Base-by-base conservation (phyloP, 2,329 filamentous ascomycete species). In the Ceratocystis variospora region DNA sequence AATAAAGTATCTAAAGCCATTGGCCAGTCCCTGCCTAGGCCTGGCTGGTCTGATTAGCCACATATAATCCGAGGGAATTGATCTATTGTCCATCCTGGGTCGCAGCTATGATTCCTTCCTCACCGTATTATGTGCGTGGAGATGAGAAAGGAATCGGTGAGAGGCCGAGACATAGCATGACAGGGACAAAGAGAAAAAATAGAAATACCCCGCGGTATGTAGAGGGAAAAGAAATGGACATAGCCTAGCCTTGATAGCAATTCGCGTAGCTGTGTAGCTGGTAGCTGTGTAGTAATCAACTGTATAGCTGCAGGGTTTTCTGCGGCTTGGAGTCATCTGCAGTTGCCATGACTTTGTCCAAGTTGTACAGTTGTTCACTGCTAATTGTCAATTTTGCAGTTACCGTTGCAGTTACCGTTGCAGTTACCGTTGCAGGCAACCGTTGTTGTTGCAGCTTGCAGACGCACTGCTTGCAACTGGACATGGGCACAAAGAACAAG, bases 111-210 rank as follows among this genome's bases (percentile, higher is more conserved):
- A 8, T 50, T 50, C 48, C 48, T 50, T 50, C 48, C 19, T 57
- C 53, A 57, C 53, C 53, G 53, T 61, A 61, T 41, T 41, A 33
- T 61, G 59, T 61, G 57, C 31, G 31, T 44, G 57, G 37, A 22
- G 31, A 41, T 31, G 41, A 28, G 53, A 22, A 57, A 57, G 53
- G 53, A 57, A 57, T 57, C 53, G 53, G 53, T 33, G 53, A 57
- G 53, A 57, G 53, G 28, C 53, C 53, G 53, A 57, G 53, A 57
- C 53, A 57, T 15, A 22, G n/a, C 22, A 45, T 15, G 44, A 33
- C 22, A 45, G 25, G 44, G 44, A 15, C 45, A 22, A 44, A 37
- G 4, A 15, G n/a, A 15, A 50, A 50, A 12, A 50, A 48, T 8
- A 48, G 25, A 50, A 22, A 50, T 22, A 50, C 48, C 48, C 48